A percentile compares a stretch with the other conserved stretches of the same genome.
Evolutionary conservation across 306 rosid species (phyloP).

Genomic region (Crataegus laevigata): DNA sequence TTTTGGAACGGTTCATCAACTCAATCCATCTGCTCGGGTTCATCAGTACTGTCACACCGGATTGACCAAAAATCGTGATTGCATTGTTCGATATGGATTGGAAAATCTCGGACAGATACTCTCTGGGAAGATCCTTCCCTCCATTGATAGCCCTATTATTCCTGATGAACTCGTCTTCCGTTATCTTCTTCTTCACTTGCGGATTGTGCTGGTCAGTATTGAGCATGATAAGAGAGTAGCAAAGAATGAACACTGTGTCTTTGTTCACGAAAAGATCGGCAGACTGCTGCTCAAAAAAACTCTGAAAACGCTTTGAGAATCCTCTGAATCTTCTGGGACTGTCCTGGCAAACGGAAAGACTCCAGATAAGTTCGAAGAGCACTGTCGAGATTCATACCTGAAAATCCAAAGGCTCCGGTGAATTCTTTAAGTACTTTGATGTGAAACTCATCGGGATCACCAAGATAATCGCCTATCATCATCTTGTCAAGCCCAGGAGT

Average conservation of each 20-base stretch:
- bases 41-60: slow-evolving; percentile 47
- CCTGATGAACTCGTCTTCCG: slow-evolving; percentile 82
- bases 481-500: slow-evolving; percentile 72
- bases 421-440: slow-evolving; percentile 66
- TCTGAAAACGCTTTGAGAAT: slow-evolving; percentile 70
- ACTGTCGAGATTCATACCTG: slow-evolving; percentile 74
- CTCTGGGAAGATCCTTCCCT: slow-evolving; percentile 89
- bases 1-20: slow-evolving; percentile 61
- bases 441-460: slow-evolving; percentile 77
- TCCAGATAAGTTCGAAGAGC: slow-evolving; percentile 75
- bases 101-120: slow-evolving; percentile 73
- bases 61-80: slow-evolving; percentile 40
- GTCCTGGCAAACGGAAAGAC: slow-evolving; percentile 75
- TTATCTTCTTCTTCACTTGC: slow-evolving; percentile 94
- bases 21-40: slow-evolving; percentile 79
- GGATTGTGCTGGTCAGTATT: slow-evolving; percentile 95
- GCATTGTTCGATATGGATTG: slow-evolving; percentile 60
- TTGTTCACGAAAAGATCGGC: slow-evolving; percentile 61
- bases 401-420: slow-evolving; percentile 54
- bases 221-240: slow-evolving; percentile 88
- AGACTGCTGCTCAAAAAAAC: slow-evolving; percentile 59
- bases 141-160: slow-evolving; percentile 84
- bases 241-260: slow-evolving; percentile 71
- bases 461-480: slow-evolving; percentile 75
- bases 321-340: slow-evolving; percentile 89